A percentile compares a stretch with the other conserved stretches of the same genome.
These are phyloP conservation scores for Pleurotus cornucopiae DNA, from an alignment of 768 basidiomycete genomes.

Conservation along the genomic window DNA sequence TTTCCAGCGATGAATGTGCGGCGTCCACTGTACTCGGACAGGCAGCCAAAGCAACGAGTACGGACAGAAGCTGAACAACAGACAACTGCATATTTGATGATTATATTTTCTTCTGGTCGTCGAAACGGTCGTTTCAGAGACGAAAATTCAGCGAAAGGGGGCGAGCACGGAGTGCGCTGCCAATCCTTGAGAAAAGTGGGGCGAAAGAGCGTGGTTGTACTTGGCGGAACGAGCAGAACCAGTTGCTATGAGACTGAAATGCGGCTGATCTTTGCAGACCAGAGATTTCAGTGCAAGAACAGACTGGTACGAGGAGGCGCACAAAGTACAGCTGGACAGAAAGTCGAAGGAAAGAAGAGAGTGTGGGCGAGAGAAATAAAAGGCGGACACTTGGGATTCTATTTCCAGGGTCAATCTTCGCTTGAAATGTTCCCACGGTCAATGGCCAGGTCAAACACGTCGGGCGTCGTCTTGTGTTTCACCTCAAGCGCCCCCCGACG, in stretches of 20 bases:
- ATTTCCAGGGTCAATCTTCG: conserved; percentile 1
- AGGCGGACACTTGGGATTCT: background rate
- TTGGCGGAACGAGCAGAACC: conserved; percentile 3
- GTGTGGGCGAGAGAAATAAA: conserved; percentile 5
- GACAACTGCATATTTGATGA: conserved; percentile 4
- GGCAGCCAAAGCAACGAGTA: conserved; percentile 5
- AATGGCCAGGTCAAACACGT: background rate
- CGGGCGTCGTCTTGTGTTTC: background rate
- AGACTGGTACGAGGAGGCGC: background rate
- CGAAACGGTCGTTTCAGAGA: background rate
- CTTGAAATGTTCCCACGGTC: conserved; percentile 1
- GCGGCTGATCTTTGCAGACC: background rate
- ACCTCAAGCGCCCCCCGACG: no score
- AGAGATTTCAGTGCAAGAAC: background rate
- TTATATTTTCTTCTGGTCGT: background rate
- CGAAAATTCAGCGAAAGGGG: background rate
- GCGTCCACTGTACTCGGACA: conserved; percentile 5
- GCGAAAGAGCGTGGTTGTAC: conserved; percentile 4
- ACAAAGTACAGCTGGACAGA: conserved; percentile 7
- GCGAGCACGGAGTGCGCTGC: background rate
- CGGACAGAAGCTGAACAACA: conserved; percentile 1
- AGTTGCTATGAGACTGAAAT: conserved; percentile 1
- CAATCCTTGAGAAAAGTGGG: conserved; percentile 1
- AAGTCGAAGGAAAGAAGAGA: conserved; percentile 4
- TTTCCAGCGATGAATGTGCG: conserved; percentile 8